Conservation (phyloP, 192 early-diverging fungal species). For the Powellomyces hirtus region DNA sequence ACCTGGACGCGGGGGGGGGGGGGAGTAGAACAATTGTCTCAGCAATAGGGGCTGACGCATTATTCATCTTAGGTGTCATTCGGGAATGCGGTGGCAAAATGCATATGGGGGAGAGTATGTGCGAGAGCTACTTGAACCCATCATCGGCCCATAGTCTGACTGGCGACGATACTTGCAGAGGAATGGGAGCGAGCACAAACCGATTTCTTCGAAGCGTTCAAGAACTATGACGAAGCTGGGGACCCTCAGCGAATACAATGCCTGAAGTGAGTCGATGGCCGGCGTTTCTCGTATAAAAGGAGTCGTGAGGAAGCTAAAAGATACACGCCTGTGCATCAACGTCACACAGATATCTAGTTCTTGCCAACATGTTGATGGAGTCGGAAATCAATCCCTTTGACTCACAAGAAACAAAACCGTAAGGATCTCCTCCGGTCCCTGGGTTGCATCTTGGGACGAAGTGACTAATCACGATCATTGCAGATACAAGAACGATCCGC, state of each 20-base stretch:
- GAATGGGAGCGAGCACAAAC: slow-evolving; percentile 90
- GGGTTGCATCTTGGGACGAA: neutral
- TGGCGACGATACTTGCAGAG: slow-evolving; percentile 37
- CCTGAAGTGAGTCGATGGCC: slow-evolving; percentile 62
- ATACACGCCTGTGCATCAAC: neutral
- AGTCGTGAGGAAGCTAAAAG: too few relatives aligned
- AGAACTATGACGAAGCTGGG: slow-evolving; percentile 97
- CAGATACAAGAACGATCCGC: slow-evolving; percentile 86
- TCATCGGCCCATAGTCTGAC: too few relatives aligned
- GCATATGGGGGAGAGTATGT: slow-evolving; percentile 89
- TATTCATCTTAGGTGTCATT: slow-evolving; percentile 62
- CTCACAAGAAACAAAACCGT: slow-evolving; percentile 95
- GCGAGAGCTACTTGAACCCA: too few relatives aligned
- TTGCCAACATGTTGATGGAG: slow-evolving; percentile 96
- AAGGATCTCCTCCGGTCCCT: slow-evolving; percentile 22
- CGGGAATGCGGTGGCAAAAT: slow-evolving; percentile 97
- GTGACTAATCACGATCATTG: neutral
- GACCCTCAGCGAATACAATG: slow-evolving; percentile 88
- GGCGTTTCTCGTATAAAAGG: neutral
- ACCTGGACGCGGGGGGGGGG: neutral
- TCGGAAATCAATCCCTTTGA: slow-evolving; percentile 95
- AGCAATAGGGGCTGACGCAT: neutral
- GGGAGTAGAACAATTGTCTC: neutral
- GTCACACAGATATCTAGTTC: slow-evolving; percentile 79
- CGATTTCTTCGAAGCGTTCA: slow-evolving; percentile 97